A percentile compares a stretch with the other conserved stretches of the same genome.
Conservation (phyloP, 441 rosid genomes). For the Capsella rubella region DNA sequence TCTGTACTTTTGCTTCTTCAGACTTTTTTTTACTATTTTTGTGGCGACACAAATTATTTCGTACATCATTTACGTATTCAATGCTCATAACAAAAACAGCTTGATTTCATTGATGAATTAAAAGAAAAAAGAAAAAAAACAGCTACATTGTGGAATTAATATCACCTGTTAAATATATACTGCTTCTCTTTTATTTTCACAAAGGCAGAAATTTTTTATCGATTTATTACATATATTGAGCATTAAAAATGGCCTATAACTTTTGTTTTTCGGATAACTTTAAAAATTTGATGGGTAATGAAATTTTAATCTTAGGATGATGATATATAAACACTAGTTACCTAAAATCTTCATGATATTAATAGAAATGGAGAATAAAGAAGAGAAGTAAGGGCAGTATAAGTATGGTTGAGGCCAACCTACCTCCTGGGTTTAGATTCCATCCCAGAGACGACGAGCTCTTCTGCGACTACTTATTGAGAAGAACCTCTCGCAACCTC, state of each 20-base stretch:
- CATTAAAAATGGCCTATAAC: neutral
- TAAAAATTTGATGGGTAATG: neutral
- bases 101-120: no score
- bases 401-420: slow-evolving; percentile 40
- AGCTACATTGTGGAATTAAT: neutral
- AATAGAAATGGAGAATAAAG: slow-evolving; percentile 30
- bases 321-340: slow-evolving; percentile 13
- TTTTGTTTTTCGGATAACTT: no score
- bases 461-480: slow-evolving; percentile 76
- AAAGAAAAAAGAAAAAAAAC: no score
- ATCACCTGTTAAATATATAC: no score
- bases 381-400: slow-evolving; percentile 36
- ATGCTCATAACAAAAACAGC: neutral
- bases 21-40: slow-evolving; percentile 22
- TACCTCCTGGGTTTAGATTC: slow-evolving; percentile 86
- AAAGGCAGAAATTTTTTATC: no score
- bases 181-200: no score
- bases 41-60: slow-evolving; percentile 10
- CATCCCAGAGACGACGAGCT: slow-evolving; percentile 97
- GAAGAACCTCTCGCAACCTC: slow-evolving; percentile 66
- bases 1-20: slow-evolving; percentile 35
- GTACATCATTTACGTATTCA: neutral
- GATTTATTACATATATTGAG: neutral
- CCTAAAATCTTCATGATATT: neutral
- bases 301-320: neutral